These are phyloP conservation scores for Fusarium bulbicola DNA, from an alignment of 2,329 filamentous ascomycete species.

Conservation along the genomic window DNA sequence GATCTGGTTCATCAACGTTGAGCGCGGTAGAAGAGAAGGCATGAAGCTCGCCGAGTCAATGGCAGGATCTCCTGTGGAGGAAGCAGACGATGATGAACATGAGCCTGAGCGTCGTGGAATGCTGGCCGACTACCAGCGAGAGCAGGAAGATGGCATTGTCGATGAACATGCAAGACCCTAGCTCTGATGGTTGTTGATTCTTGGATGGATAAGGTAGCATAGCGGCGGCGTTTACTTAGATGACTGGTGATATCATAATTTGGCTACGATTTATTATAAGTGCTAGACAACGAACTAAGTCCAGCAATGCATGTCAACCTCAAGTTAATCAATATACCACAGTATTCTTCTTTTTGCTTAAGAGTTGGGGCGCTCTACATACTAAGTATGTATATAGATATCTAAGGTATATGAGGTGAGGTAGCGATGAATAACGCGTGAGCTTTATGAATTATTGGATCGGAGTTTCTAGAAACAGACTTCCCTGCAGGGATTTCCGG, in stretches of 20 bases:
- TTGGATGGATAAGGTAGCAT: constrained; percentile 23
- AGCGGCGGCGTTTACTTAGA: constrained; percentile 38
- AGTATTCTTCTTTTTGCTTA: neutral
- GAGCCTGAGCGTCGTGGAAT: constrained; percentile 42
- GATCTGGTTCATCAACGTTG: constrained; percentile 86
- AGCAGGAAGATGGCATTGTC: constrained; percentile 22
- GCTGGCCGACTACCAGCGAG: constrained; percentile 42
- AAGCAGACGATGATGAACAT: constrained; percentile 28
- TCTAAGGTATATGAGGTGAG: neutral
- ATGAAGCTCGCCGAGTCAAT: constrained; percentile 69
- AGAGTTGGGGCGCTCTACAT: neutral
- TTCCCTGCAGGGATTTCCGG: constrained; percentile 4
- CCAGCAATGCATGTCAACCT: neutral
- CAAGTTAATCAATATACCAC: neutral
- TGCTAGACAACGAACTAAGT: neutral
- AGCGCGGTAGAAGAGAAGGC: constrained; percentile 77
- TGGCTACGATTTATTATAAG: constrained; percentile 2
- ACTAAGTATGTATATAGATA: too few species aligned
- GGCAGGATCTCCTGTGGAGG: constrained; percentile 57
- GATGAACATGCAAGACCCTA: constrained; percentile 15
- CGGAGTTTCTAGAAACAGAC: constrained; percentile 4
- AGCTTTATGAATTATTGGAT: neutral
- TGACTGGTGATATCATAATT: neutral
- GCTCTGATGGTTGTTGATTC: neutral
- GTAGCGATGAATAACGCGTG: neutral